These are phyloP conservation scores for Asterophora parasitica DNA, from an alignment of 768 basidiomycete species.

Conservation along the genomic window DNA sequence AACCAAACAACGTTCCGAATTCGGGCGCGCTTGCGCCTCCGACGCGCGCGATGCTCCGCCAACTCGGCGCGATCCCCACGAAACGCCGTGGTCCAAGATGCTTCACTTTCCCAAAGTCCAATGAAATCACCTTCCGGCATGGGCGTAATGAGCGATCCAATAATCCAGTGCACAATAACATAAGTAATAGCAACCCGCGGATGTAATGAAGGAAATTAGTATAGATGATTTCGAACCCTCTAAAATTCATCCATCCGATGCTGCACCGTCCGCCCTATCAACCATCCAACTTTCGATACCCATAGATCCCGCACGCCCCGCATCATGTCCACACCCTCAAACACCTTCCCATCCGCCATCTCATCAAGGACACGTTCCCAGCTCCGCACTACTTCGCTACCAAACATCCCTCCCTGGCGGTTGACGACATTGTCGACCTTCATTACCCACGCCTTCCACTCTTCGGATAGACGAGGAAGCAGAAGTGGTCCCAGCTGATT, in stretches of 20 bases:
- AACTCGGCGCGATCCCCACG: background rate
- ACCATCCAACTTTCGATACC: conserved; percentile 75
- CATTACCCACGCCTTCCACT: conserved; percentile 78
- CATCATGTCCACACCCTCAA: conserved; percentile 34
- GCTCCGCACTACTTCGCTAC: conserved; percentile 56
- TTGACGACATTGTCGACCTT: conserved; percentile 69
- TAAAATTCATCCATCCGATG: conserved; percentile 33
- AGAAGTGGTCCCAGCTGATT: conserved; percentile 52
- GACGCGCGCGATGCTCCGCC: background rate
- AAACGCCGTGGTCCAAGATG: too few relatives aligned
- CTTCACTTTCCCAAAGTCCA: background rate
- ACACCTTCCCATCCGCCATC: conserved; percentile 49
- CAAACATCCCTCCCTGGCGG: conserved; percentile 73
- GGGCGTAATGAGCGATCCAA: background rate
- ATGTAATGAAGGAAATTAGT: background rate
- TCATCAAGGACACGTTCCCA: conserved; percentile 73
- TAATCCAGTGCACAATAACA: background rate
- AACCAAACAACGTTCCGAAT: conserved; percentile 10
- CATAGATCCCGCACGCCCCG: conserved; percentile 50
- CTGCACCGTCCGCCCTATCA: conserved; percentile 48
- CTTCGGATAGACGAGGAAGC: conserved; percentile 59
- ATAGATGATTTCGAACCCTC: background rate
- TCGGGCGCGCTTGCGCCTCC: background rate
- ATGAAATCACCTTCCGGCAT: background rate
- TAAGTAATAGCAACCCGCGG: background rate